phyloP scores from a whole-genome alignment of 2,329 filamentous ascomycete genomes.

The Pseudogymnoascus sp. region DNA sequence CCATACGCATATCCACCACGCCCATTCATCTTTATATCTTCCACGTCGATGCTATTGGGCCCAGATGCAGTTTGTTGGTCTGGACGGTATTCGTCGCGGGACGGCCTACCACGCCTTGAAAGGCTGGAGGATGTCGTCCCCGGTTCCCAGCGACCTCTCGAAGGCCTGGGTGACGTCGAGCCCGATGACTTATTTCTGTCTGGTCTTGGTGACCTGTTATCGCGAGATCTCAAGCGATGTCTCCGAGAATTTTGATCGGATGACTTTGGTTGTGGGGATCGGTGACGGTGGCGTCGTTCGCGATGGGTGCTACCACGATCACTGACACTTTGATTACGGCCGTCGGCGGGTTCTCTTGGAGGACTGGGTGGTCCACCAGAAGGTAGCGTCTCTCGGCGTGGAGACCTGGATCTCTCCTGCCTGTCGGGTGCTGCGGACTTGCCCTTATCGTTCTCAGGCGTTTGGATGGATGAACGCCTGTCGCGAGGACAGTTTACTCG shows the following conservation, averaged over 20 bases:
- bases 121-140: constrained; percentile 20
- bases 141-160: constrained; percentile 18
- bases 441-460: constrained; percentile 20
- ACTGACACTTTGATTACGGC: background rate
- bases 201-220: constrained; percentile 16
- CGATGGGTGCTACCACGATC: constrained; percentile 1
- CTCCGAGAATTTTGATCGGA: constrained; percentile 2
- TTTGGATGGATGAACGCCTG: constrained; percentile 16
- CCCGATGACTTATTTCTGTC: constrained; percentile 14
- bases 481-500: constrained; percentile 23
- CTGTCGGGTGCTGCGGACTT: constrained; percentile 21
- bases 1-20: constrained; percentile 28
- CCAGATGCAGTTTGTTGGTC: constrained; percentile 24
- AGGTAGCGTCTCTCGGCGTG: background rate
- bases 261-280: background rate
- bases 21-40: constrained; percentile 28
- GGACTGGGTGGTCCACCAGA: background rate
- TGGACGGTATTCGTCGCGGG: constrained; percentile 24
- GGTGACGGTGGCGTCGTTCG: background rate
- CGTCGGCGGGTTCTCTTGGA: background rate
- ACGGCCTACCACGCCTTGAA: constrained; percentile 16
- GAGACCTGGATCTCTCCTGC: constrained; percentile 19
- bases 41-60: constrained; percentile 30
- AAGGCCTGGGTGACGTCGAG: constrained; percentile 16
- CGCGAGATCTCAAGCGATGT: constrained; percentile 1